Evolutionary conservation across 495 filamentous ascomycete genomes (phyloP).

Genomic region (Tetracladium setigerum): DNA sequence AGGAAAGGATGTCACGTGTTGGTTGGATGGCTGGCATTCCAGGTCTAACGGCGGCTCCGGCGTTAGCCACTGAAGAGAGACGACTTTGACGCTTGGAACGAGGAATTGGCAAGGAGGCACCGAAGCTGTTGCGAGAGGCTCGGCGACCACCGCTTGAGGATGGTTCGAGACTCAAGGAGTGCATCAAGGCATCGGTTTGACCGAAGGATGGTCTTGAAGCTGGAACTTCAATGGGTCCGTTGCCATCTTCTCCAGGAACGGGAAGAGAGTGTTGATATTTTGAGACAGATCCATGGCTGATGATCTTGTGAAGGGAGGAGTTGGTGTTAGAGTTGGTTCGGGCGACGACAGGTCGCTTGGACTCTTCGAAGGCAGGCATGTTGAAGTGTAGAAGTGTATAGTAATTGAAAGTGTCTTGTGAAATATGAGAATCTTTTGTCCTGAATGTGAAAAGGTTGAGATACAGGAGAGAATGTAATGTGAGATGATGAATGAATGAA

Average conservation of each 20-base stretch:
- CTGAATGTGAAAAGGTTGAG: background rate
- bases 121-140: constrained; percentile 73
- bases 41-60: constrained; percentile 29
- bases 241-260: constrained; percentile 37
- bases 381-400: constrained; percentile 23
- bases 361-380: constrained; percentile 59
- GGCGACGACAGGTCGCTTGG: constrained; percentile 40
- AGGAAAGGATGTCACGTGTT: constrained; percentile 62
- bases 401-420: constrained; percentile 9
- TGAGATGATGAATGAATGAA: constrained; percentile 7
- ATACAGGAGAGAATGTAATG: constrained; percentile 1
- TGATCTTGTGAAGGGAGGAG: constrained; percentile 21
- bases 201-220: constrained; percentile 62
- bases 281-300: constrained; percentile 17
- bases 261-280: constrained; percentile 27
- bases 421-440: background rate
- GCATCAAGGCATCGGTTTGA: constrained; percentile 64
- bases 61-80: constrained; percentile 45
- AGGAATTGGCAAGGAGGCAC: constrained; percentile 68
- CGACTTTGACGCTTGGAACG: constrained; percentile 62
- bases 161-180: constrained; percentile 58
- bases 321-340: constrained; percentile 28
- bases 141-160: constrained; percentile 55
- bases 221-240: constrained; percentile 60
- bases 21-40: constrained; percentile 42